Evolutionary conservation across 2,329 filamentous ascomycete species (phyloP).

Genomic region (Aspergillus clavatus): DNA sequence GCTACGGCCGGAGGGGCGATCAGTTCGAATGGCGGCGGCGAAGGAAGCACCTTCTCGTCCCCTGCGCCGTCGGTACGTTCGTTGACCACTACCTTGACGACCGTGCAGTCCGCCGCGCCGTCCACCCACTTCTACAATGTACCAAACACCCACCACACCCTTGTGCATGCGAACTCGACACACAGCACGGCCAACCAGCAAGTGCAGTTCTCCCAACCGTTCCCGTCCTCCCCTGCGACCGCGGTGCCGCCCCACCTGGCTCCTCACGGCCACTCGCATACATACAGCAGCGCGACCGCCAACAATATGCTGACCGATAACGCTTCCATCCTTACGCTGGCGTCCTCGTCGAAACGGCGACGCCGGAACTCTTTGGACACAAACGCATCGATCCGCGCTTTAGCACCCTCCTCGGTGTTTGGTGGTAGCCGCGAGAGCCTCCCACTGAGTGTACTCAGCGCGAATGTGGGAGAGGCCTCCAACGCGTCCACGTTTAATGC

Average conservation of each 20-base stretch:
- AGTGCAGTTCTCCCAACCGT: slow-evolving; percentile 57
- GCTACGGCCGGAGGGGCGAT: slow-evolving; percentile 58
- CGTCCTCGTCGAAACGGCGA: slow-evolving; percentile 60
- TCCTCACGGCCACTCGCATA: slow-evolving; percentile 49
- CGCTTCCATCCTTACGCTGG: slow-evolving; percentile 61
- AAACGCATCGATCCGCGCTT: slow-evolving; percentile 61
- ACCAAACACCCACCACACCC: slow-evolving; percentile 28
- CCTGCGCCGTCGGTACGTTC: slow-evolving; percentile 61
- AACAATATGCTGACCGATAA: slow-evolving; percentile 63
- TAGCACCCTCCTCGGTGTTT: slow-evolving; percentile 60
- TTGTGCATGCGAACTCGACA: slow-evolving; percentile 32
- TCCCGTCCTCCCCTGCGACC: slow-evolving; percentile 54
- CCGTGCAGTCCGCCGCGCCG: slow-evolving; percentile 58
- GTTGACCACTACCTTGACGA: slow-evolving; percentile 61
- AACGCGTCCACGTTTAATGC: slow-evolving; percentile 40
- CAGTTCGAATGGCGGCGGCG: slow-evolving; percentile 63
- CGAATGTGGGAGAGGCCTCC: slow-evolving; percentile 44
- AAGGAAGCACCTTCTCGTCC: slow-evolving; percentile 61
- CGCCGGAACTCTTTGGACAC: slow-evolving; percentile 61
- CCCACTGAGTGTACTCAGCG: slow-evolving; percentile 58
- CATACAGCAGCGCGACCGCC: slow-evolving; percentile 57
- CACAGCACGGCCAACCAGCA: slow-evolving; percentile 36
- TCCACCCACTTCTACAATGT: slow-evolving; percentile 43
- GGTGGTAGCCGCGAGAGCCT: slow-evolving; percentile 61
- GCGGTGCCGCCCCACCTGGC: slow-evolving; percentile 57